Evolutionary conservation across 345 rosid species (phyloP).

Genomic region (Linum usitatissimum): DNA sequence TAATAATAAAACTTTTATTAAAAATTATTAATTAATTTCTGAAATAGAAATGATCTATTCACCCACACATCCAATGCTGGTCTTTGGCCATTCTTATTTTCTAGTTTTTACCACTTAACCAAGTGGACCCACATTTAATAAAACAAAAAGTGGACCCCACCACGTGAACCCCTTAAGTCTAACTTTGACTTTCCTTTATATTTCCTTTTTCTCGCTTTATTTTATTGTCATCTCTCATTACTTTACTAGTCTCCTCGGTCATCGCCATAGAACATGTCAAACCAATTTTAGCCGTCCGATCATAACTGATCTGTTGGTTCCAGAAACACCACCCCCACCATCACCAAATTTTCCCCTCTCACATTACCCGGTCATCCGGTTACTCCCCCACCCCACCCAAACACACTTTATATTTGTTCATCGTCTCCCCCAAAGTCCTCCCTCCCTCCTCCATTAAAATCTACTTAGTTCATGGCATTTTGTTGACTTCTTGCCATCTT

Average conservation of each 20-base stretch:
- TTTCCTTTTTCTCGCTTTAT: background rate
- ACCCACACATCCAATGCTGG: no score
- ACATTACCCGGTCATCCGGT: conserved; percentile 37
- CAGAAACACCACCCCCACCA: background rate
- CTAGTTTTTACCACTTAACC: no score
- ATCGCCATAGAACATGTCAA: conserved; percentile 15
- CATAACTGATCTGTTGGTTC: background rate
- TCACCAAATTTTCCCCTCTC: conserved; percentile 8
- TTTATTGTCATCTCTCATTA: conserved; percentile 2
- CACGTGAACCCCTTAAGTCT: no score
- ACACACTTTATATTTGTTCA: conserved; percentile 26
- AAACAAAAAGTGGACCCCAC: no score
- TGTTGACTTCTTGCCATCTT: conserved; percentile 1
- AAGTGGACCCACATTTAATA: no score
- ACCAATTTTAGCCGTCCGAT: conserved; percentile 21
- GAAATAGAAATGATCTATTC: no score
- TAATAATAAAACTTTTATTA: no score
- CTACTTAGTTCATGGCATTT: conserved; percentile 2
- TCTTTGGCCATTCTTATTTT: no score
- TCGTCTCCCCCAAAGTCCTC: conserved; percentile 6
- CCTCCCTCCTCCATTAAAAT: background rate
- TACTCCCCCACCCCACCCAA: conserved; percentile 26
- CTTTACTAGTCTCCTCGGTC: background rate
- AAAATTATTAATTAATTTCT: no score
- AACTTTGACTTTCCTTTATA: no score